Percentiles rank a stretch among this genome's conserved stretches.
Conservation (phyloP, 495 filamentous ascomycete genomes). For the Aspergillus diversus region DNA sequence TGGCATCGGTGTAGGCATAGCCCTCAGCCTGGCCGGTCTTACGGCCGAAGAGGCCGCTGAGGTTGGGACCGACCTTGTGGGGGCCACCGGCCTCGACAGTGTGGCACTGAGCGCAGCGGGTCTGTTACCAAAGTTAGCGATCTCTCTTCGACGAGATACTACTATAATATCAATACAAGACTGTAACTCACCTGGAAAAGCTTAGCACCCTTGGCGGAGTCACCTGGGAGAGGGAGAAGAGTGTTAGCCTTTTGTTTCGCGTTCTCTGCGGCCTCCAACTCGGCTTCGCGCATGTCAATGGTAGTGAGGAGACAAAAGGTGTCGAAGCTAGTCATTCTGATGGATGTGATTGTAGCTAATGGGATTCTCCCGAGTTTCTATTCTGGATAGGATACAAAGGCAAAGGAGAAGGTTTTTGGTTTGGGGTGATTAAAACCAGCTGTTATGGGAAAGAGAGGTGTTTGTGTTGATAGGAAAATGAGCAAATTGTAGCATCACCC, state of each 20-base stretch:
- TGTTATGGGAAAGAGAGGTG: background rate
- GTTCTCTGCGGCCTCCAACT: conserved; percentile 28
- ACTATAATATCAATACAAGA: background rate
- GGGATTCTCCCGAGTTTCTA: background rate
- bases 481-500: background rate
- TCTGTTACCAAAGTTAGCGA: conserved; percentile 52
- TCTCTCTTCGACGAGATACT: background rate
- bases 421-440: background rate
- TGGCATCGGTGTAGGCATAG: conserved; percentile 98
- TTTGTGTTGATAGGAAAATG: background rate
- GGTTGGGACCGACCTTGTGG: conserved; percentile 97
- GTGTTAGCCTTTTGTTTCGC: conserved; percentile 36
- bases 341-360: background rate
- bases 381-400: background rate
- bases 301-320: conserved; percentile 31
- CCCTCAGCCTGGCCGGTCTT: conserved; percentile 89
- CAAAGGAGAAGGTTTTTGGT: background rate
- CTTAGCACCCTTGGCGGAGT: conserved; percentile 94
- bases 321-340: conserved; percentile 38
- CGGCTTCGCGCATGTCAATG: conserved; percentile 35
- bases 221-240: conserved; percentile 60
- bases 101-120: conserved; percentile 98
- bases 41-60: conserved; percentile 97
- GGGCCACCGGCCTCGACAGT: conserved; percentile 82
- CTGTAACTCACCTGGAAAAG: conserved; percentile 78